Evolutionary conservation across 2,329 filamentous ascomycete genomes (phyloP), one percentile per base, ranked within the genome.

Genomic region (Ophiostoma pallidulum): DNA sequence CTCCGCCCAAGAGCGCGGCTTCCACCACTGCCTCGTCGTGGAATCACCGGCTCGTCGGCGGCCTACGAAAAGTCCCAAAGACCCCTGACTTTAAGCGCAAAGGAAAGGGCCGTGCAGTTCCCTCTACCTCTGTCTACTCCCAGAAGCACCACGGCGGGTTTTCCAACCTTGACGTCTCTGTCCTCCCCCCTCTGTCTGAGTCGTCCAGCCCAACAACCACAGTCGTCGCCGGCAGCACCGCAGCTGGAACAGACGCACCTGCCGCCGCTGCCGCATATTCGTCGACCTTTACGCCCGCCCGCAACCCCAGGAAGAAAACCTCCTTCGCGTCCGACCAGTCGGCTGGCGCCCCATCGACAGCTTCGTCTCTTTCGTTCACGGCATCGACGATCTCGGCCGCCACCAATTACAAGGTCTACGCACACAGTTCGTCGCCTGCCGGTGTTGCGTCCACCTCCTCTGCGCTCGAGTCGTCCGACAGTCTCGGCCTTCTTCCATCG

Each of bases 341-440:
- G 14, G 41, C 35, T 20, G 44, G 38, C 18, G 37, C 45, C 19
- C 12, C 32, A 9, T 46, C 41, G 1, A 36, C 38, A 4, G 16
- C 37, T 6, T 48, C 51, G 4, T 45, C 50, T 8, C 46, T 51
- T 20, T 53, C 53, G 10, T 64, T 60, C 38, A 69, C 72, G 13
- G 74, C 72, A 6, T 72, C 73, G 10, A 74, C 72, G 4, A 53
- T 66, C 3, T 73, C 72, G 14, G 72, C 75, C 35, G 67, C 64
- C 14, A 68, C 71, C 38, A 78, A 80, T 56, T 75, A 76, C 67
- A 72, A 75, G 57, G 64, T 75, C 18, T 71, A 76, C 54, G 68
- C 64, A 32, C 68, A 69, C 48, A 73, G 70, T 54, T 70, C 71
- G 19, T 65, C 69, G 36, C 59, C 64, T 22, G 48, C 40, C 4